Evolutionary conservation across 208 protist genomes (phyloP).

Genomic region (Crithidia mellificae): DNA sequence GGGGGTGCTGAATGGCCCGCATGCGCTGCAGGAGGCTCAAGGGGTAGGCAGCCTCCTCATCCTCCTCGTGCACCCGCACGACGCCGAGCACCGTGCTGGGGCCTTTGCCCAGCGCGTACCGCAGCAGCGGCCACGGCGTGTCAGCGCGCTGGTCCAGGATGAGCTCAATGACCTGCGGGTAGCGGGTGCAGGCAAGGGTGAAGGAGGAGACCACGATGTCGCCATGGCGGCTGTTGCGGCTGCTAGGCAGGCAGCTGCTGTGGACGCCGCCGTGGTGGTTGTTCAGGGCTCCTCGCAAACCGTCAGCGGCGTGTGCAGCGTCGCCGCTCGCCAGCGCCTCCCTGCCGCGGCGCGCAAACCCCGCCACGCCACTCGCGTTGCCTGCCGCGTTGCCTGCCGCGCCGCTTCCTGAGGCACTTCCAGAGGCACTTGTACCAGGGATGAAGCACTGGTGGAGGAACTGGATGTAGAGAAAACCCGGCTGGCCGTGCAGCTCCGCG

Average conservation of each 20-base stretch:
- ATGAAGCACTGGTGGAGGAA: conserved; percentile 37
- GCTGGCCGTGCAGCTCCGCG: background rate
- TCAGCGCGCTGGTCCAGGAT: conserved; percentile 44
- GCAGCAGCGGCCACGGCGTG: conserved; percentile 47
- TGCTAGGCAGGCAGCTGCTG: no score
- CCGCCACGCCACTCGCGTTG: conserved; percentile 2
- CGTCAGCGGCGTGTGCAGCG: background rate
- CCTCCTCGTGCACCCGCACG: conserved; percentile 37
- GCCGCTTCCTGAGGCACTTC: no score
- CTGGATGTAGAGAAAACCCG: conserved; percentile 38
- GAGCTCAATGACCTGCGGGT: conserved; percentile 26
- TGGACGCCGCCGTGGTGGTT: no score
- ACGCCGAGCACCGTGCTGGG: conserved; percentile 39
- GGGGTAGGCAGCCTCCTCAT: conserved; percentile 42
- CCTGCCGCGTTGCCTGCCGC: no score
- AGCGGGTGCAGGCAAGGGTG: conserved; percentile 31
- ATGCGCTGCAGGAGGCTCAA: conserved; percentile 46
- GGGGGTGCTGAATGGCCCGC: conserved; percentile 31
- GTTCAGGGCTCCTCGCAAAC: no score
- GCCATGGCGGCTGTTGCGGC: background rate
- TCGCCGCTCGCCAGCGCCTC: background rate
- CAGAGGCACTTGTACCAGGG: background rate
- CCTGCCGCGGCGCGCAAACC: conserved; percentile 9
- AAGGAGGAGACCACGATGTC: conserved; percentile 57
- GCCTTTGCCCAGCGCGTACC: conserved; percentile 46